These are phyloP conservation scores for Adansonia gregorii DNA, from an alignment of 441 rosid genomes.

Conservation along the genomic window DNA sequence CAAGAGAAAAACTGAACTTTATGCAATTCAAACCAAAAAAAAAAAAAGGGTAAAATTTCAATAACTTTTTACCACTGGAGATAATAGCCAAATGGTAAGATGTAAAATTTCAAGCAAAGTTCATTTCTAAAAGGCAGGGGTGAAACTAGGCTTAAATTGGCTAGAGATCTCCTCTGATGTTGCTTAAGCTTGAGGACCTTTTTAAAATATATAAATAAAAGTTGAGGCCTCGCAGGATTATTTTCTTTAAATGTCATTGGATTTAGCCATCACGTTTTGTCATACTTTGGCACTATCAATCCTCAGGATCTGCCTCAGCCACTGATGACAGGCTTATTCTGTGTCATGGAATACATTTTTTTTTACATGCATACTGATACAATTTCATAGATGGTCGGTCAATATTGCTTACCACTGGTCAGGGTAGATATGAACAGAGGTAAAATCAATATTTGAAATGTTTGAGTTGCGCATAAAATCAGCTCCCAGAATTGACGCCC, in stretches of 20 bases:
- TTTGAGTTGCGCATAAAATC: conserved; percentile 82
- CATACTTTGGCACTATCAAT: not conserved
- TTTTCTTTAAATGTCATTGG: not conserved
- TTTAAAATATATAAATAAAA: not conserved
- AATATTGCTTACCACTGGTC: conserved; percentile 76
- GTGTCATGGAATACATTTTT: not conserved
- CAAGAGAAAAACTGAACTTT: not conserved
- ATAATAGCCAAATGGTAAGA: not conserved
- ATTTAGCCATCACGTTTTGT: not conserved
- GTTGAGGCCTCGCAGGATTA: not conserved
- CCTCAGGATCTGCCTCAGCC: not conserved
- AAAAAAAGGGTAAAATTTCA: not conserved
- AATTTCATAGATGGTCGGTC: not conserved
- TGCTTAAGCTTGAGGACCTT: not conserved
- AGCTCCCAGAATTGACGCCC: conserved; percentile 83
- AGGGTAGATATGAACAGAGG: conserved; percentile 93
- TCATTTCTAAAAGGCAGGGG: not conserved
- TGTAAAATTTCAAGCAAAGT: not conserved
- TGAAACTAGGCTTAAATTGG: not conserved
- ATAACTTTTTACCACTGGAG: not conserved
- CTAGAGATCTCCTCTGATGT: not conserved
- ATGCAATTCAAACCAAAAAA: not conserved
- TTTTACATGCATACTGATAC: conserved; percentile 5
- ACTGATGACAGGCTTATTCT: not conserved
- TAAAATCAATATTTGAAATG: conserved; percentile 64